These are phyloP conservation scores for Sedum album DNA, from an alignment of 164 flowering plant species.

Conservation along the genomic window DNA sequence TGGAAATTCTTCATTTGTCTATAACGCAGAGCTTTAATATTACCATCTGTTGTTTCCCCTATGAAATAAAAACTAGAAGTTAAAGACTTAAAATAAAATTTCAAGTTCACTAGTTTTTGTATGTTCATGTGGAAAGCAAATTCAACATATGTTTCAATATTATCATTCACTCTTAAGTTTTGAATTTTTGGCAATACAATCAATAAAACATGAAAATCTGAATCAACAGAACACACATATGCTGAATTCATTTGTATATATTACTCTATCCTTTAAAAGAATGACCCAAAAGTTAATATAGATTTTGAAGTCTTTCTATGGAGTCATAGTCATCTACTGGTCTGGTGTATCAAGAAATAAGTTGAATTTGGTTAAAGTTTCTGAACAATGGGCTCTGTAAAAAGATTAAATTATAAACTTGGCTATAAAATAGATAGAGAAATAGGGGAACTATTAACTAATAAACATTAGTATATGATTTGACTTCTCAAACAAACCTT, in stretches of 20 bases:
- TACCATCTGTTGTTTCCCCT: constrained; percentile 79
- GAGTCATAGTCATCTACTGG: background rate
- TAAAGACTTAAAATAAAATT: background rate
- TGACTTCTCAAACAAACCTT: constrained; percentile 39
- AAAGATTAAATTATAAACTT: background rate
- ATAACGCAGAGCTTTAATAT: constrained; percentile 54
- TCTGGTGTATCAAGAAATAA: background rate
- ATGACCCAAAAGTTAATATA: background rate
- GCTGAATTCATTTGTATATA: background rate
- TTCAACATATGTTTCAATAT: background rate
- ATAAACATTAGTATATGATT: background rate
- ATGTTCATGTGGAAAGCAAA: background rate
- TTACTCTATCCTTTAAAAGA: background rate
- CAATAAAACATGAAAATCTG: background rate
- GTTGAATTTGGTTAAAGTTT: background rate
- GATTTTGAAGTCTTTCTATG: background rate
- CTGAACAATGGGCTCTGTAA: background rate
- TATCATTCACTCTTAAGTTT: background rate
- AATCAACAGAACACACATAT: background rate
- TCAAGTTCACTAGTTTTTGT: background rate
- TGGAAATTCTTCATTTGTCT: constrained; percentile 98
- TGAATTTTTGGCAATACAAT: background rate
- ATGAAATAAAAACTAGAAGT: constrained; percentile 9
- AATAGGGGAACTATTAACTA: background rate
- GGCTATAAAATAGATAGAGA: background rate